Base-by-base conservation (phyloP, 345 rosid genomes). In the Gynandropsis gynandra region DNA sequence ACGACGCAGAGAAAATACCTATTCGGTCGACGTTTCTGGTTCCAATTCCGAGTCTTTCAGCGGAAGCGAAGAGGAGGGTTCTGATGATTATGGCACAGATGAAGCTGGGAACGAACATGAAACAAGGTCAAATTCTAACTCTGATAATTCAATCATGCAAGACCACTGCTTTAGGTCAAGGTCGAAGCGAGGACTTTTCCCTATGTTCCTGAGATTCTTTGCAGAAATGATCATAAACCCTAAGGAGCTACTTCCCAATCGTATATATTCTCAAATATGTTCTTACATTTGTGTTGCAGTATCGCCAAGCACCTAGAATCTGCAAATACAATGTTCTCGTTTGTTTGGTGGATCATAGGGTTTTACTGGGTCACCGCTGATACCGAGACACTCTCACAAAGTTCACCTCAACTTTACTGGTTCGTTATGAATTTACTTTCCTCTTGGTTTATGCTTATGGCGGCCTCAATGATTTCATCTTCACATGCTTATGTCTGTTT, bases 291-390 rank as follows among this genome's bases (percentile, higher is more conserved):
- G 13, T 54, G 5, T 41, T 47, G 51, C 41, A 56, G 71, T 59
- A 0, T 59, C 32, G 61, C 61, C 47, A 74, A 56, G 56, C 65
- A 66, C 11, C 56, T 66, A 32, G 96, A 87, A 75, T 84, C 84
- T 47, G 80, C 86, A 53, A 92, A 79, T 60, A 78, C 89, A 3
- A 75, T 76, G 79, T 85, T 87, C 61, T 82, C 93, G 0, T 76
- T 84, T 47, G 49, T 92, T 13, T 92, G 95, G 88, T 92, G 98
- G 95, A 64, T 87, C 35, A 68, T 79, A 62, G 98, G 95, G 14
- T 84, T 80, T 59, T 84, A 87, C 43, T 85, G 96, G 93, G 61
- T 82, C 32, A 74, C 81, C 68, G 71, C 74, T 42, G 77, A 76
- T 54, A 75, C 76, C 51, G 76, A 62, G 36, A 60, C 65, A 18